phyloP scores from a whole-genome alignment of 345 rosid species.

The Eucalyptus sp. region DNA sequence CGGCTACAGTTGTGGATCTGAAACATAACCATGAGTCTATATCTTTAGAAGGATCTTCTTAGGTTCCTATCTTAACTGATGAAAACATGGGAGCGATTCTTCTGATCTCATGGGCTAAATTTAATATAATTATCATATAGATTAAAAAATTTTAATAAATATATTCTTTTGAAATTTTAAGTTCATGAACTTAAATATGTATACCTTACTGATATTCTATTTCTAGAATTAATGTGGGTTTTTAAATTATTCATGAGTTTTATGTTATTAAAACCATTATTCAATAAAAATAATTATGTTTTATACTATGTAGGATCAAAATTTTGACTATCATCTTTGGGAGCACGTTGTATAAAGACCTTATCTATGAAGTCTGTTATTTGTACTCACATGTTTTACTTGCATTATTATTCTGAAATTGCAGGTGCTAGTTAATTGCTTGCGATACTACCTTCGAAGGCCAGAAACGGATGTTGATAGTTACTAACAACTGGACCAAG shows the following conservation, averaged over 20 bases:
- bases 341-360: not conserved
- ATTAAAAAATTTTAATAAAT: not conserved
- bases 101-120: not conserved
- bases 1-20: not conserved
- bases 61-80: not conserved
- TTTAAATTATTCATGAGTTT: not conserved
- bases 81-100: not conserved
- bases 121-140: not conserved
- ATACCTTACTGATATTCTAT: not conserved
- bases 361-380: not conserved
- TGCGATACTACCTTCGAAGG: slow-evolving; percentile 87
- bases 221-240: not conserved
- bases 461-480: slow-evolving; percentile 89
- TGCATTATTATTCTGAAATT: not conserved
- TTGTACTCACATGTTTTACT: not conserved
- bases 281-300: not conserved
- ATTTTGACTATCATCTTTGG: not conserved
- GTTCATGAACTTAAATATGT: not conserved
- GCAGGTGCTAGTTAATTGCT: slow-evolving; percentile 71
- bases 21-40: not conserved
- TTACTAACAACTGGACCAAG: slow-evolving; percentile 18
- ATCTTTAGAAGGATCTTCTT: not conserved
- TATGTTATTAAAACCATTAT: not conserved
- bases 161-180: not conserved
- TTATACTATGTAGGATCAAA: not conserved